Percentiles rank a stretch among this genome's conserved stretches.
phyloP scores from a whole-genome alignment of 1,139 yeast genomes.

The Geotrichum histeridarum region DNA sequence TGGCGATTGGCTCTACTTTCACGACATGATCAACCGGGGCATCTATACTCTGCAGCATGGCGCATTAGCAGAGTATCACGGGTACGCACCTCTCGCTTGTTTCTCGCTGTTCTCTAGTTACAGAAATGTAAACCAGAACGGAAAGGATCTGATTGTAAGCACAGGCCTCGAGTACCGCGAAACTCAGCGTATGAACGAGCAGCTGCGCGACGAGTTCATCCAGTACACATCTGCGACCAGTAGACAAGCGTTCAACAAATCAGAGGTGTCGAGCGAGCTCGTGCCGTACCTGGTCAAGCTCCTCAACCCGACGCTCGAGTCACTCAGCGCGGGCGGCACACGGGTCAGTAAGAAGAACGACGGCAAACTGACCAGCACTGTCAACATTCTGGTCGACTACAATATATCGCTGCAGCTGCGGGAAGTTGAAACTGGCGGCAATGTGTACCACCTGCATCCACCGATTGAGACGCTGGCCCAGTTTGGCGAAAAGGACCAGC shows the following conservation, averaged over 20 bases:
- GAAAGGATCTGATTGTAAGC: slow-evolving; percentile 46
- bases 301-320: slow-evolving; percentile 5
- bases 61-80: slow-evolving; percentile 52
- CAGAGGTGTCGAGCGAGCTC: slow-evolving; percentile 19
- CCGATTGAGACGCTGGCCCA: slow-evolving; percentile 35
- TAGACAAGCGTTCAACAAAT: slow-evolving; percentile 26
- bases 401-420: slow-evolving; percentile 12
- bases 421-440: slow-evolving; percentile 19
- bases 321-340: background rate
- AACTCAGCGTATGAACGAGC: slow-evolving; percentile 23
- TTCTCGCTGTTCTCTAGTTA: slow-evolving; percentile 64
- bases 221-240: slow-evolving; percentile 20
- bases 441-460: slow-evolving; percentile 29
- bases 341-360: background rate
- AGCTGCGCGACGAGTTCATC: slow-evolving; percentile 29
- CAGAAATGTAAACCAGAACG: slow-evolving; percentile 37
- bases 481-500: slow-evolving; percentile 27
- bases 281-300: slow-evolving; percentile 13
- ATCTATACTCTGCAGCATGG: slow-evolving; percentile 42
- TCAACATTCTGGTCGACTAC: slow-evolving; percentile 9
- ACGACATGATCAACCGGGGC: slow-evolving; percentile 49
- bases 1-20: slow-evolving; percentile 74
- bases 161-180: slow-evolving; percentile 21
- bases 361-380: background rate
- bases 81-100: slow-evolving; percentile 57